phyloP scores from a whole-genome alignment of 2,329 filamentous ascomycete species.

The Xylariaceae sp. region DNA sequence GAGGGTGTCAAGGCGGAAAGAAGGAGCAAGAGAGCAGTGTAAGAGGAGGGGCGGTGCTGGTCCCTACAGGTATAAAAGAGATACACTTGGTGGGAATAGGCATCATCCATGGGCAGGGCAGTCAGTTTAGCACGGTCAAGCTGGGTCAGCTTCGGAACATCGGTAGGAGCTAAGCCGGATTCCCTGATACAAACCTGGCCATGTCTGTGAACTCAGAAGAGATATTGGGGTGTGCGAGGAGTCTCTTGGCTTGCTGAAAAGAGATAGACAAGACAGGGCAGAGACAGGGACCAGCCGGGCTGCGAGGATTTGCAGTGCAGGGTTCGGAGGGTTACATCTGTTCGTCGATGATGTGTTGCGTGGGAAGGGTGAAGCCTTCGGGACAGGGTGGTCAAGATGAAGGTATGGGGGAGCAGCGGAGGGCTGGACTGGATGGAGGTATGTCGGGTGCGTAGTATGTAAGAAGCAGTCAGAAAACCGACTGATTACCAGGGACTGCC shows the following conservation, averaged over 20 bases:
- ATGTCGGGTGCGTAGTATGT: conserved; percentile 18
- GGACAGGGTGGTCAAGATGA: conserved; percentile 10
- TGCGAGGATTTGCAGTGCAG: conserved; percentile 34
- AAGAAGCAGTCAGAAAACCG: conserved; percentile 26
- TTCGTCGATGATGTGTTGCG: conserved; percentile 36
- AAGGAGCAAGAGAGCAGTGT: conserved; percentile 34
- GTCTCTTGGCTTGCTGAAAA: conserved; percentile 34
- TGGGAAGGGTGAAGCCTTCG: conserved; percentile 25
- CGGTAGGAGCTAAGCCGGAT: conserved; percentile 48
- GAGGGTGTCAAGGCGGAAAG: conserved; percentile 42
- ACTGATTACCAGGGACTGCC: conserved; percentile 27
- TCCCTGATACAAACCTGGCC: conserved; percentile 42
- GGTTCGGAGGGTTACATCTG: conserved; percentile 36
- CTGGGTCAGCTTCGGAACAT: conserved; percentile 44
- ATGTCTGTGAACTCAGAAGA: conserved; percentile 27
- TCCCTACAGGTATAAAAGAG: conserved; percentile 49
- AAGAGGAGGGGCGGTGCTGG: conserved; percentile 45
- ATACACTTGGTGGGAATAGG: conserved; percentile 36
- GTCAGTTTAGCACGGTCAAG: conserved; percentile 38
- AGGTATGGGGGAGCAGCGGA: conserved; percentile 25
- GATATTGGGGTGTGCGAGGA: conserved; percentile 31
- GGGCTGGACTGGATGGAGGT: conserved; percentile 14
- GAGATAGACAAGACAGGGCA: conserved; percentile 26
- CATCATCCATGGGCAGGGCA: conserved; percentile 34
- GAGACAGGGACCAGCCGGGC: conserved; percentile 23